Evolutionary conservation across 2,329 filamentous ascomycete genomes (phyloP).

Genomic region (Penicillium occitanis): DNA sequence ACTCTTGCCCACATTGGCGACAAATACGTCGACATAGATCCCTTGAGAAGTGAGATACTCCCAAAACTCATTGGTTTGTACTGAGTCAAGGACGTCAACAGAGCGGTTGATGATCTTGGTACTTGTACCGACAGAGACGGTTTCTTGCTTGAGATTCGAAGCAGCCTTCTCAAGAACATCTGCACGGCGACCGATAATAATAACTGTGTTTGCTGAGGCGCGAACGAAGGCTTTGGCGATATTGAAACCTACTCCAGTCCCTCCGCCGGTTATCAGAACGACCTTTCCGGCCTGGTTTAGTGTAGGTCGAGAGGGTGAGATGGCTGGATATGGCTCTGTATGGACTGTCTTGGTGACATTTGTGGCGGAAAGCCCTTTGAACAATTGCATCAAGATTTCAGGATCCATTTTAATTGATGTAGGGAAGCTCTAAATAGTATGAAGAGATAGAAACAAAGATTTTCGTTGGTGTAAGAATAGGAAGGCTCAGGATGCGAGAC

Average conservation of each 20-base stretch:
- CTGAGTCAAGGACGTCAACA: neutral
- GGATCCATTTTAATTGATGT: neutral
- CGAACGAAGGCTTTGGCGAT: conserved; percentile 46
- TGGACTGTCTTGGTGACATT: conserved; percentile 10
- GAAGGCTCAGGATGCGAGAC: neutral
- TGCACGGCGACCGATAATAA: conserved; percentile 46
- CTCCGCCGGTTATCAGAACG: conserved; percentile 48
- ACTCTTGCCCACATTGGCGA: conserved; percentile 39
- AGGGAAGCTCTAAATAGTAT: neutral
- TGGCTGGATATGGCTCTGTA: conserved; percentile 28
- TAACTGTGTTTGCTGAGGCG: conserved; percentile 47
- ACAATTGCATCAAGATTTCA: neutral
- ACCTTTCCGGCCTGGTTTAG: conserved; percentile 43
- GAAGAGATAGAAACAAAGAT: neutral
- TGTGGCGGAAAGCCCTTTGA: conserved; percentile 2
- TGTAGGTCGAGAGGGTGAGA: conserved; percentile 43
- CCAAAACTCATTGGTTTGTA: neutral
- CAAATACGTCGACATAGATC: conserved; percentile 40
- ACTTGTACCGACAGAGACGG: neutral
- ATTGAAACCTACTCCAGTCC: conserved; percentile 48
- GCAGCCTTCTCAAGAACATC: conserved; percentile 35
- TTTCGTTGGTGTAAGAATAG: neutral
- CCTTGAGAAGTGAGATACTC: conserved; percentile 2
- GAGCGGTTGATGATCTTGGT: conserved; percentile 4
- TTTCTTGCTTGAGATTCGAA: conserved; percentile 11